Base-by-base conservation (phyloP, 345 rosid genomes). In the Gynandropsis gynandra region DNA sequence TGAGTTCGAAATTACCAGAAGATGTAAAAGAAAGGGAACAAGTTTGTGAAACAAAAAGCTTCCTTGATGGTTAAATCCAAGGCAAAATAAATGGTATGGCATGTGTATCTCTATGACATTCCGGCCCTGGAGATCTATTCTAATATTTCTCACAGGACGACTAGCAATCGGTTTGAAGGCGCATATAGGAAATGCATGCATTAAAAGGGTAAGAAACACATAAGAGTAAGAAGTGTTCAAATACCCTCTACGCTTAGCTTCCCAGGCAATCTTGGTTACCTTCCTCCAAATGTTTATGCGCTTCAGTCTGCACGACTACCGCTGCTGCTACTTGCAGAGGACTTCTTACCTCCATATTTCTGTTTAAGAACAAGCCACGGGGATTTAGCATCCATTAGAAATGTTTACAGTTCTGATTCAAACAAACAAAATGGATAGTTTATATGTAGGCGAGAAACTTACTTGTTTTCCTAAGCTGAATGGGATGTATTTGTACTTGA, bases 401-500 rank as follows among this genome's bases (percentile, higher is more conserved):
- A 4, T 32, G 13, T 44, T 7, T 36, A 12, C 3, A 19, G 12
- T 3, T 4, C 13, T 5, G 33, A 18, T 11, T 0, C 19, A 21
- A 11, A 19, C 9, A 29, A 14, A 16, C 13, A 3, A 11, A 19
- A 42, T 14, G 21, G 44, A 33, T 12, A 13, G 44, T 44, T 56
- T 1, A 43, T 10, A 5, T 36, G 35, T 1, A 56, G n/a, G 11
- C 5, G 18, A 12, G 18, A 15, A 40, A 48, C 69, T 64, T 56
- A 82, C 93, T 82, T 89, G 87, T 69, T 89, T 89, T 48, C 97
- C 93, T 10, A 81, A 16, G 59, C 46, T 76, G 60, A 81, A 68
- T 0, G 95, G 93, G 41, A 83, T 52, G 52, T 86, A 85, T 46
- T 75, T 83, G 85, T 83, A 83, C 67, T 86, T 89, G 69, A 85